Evolutionary conservation across 1,284 basidiomycete genomes (phyloP), one percentile per base, ranked within the genome.

Genomic region (Phellopilus nigrolimitatus): DNA sequence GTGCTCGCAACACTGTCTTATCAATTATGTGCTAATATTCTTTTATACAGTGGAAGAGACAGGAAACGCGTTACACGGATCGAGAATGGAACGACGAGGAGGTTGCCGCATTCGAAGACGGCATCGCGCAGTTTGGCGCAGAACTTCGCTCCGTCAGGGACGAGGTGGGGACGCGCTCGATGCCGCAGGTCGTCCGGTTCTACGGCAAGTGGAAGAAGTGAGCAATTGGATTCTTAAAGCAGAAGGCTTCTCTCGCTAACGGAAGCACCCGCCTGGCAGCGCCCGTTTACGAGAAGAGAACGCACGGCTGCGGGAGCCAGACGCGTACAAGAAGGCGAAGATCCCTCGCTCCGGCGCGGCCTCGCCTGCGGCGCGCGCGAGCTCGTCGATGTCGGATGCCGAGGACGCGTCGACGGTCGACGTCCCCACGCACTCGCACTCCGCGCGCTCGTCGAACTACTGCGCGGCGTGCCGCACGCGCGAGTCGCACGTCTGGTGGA

Each of bases 121-220:
- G 78, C 1, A 86, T 93, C 52, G 61, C 70, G 39, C 71, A 74
- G 21, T 79, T 88, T 61, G 85, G 86, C 28, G 83, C 88, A 12
- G 90, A 93, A 62, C 79, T 94, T 55, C 80, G 85, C 40, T 76
- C 80, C 25, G 83, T 92, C 33, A 75, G 84, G 52, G 85, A 88
- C 33, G 85, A 88, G 60, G 75, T 94, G 28, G 77, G 76, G 4
- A 79, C 81, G 4, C 74, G 89, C 47, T 74, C 82, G 1, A 78
- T 88, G 59, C 72, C 77, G 13, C 90, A 93, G 61, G 80, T 91
- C 12, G 88, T 94, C 24, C 80, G 90, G 12, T 90, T 83, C 67
- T 92, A 91, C 61, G 87, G 84, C 5, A 79, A 79, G 48, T 93
- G 91, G 91, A 93, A 93, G 73, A 88, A 79, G 87, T 88, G 60